Conservation (phyloP, 139 green algal genomes). For the Mesotaenium endlicherianum region DNA sequence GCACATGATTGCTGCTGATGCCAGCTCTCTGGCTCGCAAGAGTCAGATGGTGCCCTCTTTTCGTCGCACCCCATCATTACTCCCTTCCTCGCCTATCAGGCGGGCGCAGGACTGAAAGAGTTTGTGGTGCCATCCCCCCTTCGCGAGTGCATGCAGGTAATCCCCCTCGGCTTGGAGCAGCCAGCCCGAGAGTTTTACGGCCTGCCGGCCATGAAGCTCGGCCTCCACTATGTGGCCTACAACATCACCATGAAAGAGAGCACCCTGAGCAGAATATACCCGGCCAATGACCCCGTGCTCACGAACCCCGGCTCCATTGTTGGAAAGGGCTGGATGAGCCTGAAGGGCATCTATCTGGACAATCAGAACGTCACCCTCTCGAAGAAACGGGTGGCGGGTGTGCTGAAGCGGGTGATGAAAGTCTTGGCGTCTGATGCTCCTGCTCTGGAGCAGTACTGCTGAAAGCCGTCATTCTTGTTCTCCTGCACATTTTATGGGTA, state of each 20-base stretch:
- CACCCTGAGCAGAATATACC: not conserved
- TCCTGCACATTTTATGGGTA: too few relatives aligned
- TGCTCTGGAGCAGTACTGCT: too few relatives aligned
- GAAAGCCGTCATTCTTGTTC: too few relatives aligned
- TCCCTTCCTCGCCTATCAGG: too few relatives aligned
- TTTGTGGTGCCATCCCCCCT: too few relatives aligned
- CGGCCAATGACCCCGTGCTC: not conserved
- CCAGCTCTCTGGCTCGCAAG: not conserved
- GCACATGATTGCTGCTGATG: not conserved
- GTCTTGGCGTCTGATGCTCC: too few relatives aligned
- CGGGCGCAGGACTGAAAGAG: too few relatives aligned
- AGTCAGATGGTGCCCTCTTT: too few relatives aligned
- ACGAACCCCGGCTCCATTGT: not conserved
- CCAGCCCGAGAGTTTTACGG: not conserved
- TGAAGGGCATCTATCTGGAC: not conserved
- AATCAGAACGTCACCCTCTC: not conserved
- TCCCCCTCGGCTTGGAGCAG: not conserved
- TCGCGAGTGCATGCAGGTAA: slow-evolving; percentile 3
- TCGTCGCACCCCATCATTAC: too few relatives aligned
- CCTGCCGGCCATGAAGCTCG: not conserved
- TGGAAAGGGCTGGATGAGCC: not conserved
- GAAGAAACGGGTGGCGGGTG: slow-evolving; percentile 1
- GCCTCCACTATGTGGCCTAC: not conserved
- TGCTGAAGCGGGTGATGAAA: too few relatives aligned
- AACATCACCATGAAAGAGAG: not conserved